Percentiles rank a stretch among this genome's conserved stretches.
Evolutionary conservation across 2,329 filamentous ascomycete species (phyloP).

Genomic region (Talaromyces sp.): DNA sequence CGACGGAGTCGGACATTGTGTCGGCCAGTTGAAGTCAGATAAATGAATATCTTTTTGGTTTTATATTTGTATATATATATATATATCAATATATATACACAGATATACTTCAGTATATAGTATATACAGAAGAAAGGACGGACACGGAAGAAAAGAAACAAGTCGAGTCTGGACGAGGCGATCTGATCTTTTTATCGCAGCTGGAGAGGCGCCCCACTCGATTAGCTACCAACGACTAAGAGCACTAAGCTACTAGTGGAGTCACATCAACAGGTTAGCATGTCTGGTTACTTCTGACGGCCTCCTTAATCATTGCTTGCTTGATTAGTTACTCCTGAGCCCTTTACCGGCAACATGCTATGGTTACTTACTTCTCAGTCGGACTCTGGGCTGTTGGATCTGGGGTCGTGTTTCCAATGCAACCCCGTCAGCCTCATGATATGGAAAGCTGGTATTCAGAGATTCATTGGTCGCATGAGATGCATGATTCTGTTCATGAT

Average conservation of each 20-base stretch:
- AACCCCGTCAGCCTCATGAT: neutral
- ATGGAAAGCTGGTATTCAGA: neutral
- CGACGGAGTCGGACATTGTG: conserved; percentile 10
- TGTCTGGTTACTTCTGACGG: conserved; percentile 1
- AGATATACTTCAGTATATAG: neutral
- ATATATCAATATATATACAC: neutral
- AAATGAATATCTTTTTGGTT: neutral
- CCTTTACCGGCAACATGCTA: conserved; percentile 2
- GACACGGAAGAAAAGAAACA: neutral
- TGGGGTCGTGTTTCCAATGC: conserved; percentile 7
- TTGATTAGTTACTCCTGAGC: neutral
- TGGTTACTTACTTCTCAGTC: neutral
- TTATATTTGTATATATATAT: neutral
- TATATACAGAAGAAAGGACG: neutral
- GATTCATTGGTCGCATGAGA: neutral
- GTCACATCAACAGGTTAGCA: conserved; percentile 6
- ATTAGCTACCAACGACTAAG: neutral
- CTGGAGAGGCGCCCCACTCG: conserved; percentile 4
- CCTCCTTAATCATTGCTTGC: neutral
- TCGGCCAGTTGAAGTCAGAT: neutral
- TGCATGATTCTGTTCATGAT: neutral
- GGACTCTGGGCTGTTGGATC: neutral
- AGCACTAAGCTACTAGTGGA: conserved; percentile 3
- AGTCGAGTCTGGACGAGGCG: conserved; percentile 1
- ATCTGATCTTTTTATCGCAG: conserved; percentile 8